These are phyloP conservation scores for Penicillium sp. DNA, from an alignment of 2,329 filamentous ascomycete species.

Conservation along the genomic window DNA sequence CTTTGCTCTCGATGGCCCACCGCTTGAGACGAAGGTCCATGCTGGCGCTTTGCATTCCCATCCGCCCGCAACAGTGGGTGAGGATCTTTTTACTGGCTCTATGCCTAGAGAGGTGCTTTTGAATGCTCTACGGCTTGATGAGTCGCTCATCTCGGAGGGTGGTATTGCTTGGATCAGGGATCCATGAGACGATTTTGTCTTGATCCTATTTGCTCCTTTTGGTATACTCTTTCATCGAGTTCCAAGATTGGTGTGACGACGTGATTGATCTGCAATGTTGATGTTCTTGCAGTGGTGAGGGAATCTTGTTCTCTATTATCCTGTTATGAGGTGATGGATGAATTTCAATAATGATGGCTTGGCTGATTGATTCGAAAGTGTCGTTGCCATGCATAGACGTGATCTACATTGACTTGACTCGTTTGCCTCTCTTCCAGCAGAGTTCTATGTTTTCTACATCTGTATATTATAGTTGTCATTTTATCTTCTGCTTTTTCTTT, in stretches of 20 bases:
- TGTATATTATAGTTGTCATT: not conserved
- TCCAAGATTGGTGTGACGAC: not conserved
- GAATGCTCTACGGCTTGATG: slow-evolving; percentile 31
- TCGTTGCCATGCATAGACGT: not conserved
- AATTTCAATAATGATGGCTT: not conserved
- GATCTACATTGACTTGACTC: not conserved
- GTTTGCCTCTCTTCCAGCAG: not conserved
- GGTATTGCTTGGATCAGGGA: slow-evolving; percentile 30
- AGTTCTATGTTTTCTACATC: slow-evolving; percentile 1
- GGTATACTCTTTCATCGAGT: not conserved
- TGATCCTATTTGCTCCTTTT: not conserved
- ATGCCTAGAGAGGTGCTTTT: slow-evolving; percentile 28
- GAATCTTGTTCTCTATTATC: not conserved
- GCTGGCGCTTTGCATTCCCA: slow-evolving; percentile 14
- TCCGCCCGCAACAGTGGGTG: slow-evolving; percentile 21
- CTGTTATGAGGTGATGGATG: slow-evolving; percentile 1
- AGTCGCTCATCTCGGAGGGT: slow-evolving; percentile 22
- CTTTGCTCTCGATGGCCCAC: slow-evolving; percentile 36
- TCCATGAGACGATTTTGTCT: slow-evolving; percentile 4
- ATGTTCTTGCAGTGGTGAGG: not conserved
- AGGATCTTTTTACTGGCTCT: slow-evolving; percentile 46
- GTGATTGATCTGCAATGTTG: not conserved
- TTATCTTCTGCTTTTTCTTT: slow-evolving; percentile 2
- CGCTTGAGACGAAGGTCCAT: slow-evolving; percentile 42
- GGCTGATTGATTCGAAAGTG: not conserved